These are phyloP conservation scores for Mucor plumbeus DNA, from an alignment of 371 early-diverging fungal species.

Conservation along the genomic window DNA sequence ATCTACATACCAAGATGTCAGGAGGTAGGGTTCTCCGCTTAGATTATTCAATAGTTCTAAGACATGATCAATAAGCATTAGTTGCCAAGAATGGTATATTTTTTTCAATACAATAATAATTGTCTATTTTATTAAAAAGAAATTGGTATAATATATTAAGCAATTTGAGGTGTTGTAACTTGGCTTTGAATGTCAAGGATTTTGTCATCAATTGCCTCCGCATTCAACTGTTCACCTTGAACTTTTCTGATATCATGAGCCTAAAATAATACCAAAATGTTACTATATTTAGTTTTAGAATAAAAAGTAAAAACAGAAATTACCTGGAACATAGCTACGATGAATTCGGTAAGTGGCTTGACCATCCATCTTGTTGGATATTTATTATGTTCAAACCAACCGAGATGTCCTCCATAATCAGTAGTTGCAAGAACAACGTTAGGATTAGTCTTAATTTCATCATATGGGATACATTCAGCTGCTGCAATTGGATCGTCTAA, in stretches of 20 bases:
- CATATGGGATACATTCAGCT: conserved; percentile 72
- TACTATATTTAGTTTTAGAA: conserved; percentile 3
- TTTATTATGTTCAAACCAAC: conserved; percentile 81
- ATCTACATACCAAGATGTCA: background rate
- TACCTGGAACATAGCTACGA: conserved; percentile 60
- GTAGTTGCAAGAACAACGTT: conserved; percentile 88
- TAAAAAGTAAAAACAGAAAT: too few relatives aligned
- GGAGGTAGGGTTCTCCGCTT: conserved; percentile 4
- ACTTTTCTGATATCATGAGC: conserved; percentile 22
- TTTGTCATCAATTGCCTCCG: conserved; percentile 17
- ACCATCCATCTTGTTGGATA: conserved; percentile 69
- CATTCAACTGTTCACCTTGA: background rate
- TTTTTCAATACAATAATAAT: background rate
- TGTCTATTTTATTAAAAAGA: background rate
- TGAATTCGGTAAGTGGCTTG: conserved; percentile 72
- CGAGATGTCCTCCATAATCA: conserved; percentile 92
- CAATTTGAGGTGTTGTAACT: conserved; percentile 12
- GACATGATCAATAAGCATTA: conserved; percentile 23
- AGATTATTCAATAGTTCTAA: conserved; percentile 15
- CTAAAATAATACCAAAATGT: conserved; percentile 4
- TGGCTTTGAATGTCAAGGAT: conserved; percentile 21
- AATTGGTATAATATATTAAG: conserved; percentile 5
- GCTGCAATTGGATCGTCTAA: conserved; percentile 94
- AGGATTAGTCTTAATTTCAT: conserved; percentile 79
- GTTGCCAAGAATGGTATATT: conserved; percentile 19